Percentiles rank a stretch among this genome's conserved stretches.
Evolutionary conservation across 208 protist species (phyloP).

Genomic region (Porcisia deanei): DNA sequence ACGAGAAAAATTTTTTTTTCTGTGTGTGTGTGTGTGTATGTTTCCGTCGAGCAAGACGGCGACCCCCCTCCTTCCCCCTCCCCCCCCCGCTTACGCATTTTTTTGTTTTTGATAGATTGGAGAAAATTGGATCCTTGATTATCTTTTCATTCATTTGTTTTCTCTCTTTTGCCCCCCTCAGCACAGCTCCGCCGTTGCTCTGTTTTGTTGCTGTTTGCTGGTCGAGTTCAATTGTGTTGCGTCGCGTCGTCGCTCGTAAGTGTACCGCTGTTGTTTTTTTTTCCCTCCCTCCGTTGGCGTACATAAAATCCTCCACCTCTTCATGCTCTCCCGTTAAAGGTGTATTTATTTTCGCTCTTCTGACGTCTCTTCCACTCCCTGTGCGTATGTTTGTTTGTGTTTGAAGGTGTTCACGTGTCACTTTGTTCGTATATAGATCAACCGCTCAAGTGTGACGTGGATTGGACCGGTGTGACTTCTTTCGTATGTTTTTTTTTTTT

Average conservation of each 20-base stretch:
- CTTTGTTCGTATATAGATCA: slow-evolving; percentile 15
- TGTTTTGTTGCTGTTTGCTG: too few species aligned
- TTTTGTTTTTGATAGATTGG: background rate
- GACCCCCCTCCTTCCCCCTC: background rate
- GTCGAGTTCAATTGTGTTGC: too few species aligned
- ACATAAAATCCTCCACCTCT: too few species aligned
- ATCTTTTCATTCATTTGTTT: too few species aligned
- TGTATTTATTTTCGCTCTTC: too few species aligned
- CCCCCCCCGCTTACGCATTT: background rate
- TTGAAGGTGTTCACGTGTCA: background rate
- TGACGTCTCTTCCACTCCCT: background rate
- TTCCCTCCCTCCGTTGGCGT: too few species aligned
- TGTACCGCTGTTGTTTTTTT: too few species aligned
- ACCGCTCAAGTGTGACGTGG: background rate
- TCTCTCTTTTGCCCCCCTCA: too few species aligned
- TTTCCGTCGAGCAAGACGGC: background rate
- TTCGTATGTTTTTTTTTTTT: slow-evolving; percentile 7
- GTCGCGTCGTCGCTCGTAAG: too few species aligned
- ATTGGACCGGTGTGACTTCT: background rate
- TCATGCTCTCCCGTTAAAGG: too few species aligned
- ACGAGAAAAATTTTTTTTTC: background rate
- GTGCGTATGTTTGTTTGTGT: background rate
- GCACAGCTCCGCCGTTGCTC: too few species aligned
- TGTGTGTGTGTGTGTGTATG: background rate
- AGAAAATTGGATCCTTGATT: too few species aligned